Evolutionary conservation across 352 stramenopile genomes (phyloP).

Genomic region (Globisporangium heterothallicum): DNA sequence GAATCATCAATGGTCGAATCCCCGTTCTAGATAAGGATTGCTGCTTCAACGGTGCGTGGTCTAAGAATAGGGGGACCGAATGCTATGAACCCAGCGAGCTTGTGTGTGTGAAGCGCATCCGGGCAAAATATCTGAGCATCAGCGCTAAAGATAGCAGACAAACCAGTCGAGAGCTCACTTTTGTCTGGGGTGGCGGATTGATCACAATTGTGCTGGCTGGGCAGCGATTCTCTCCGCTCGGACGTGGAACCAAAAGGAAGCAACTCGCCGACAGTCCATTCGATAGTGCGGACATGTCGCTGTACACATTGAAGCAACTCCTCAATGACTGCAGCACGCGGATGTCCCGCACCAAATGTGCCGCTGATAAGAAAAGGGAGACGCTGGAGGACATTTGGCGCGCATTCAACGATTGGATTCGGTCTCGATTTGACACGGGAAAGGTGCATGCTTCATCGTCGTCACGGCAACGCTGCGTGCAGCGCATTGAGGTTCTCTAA

Average conservation of each 20-base stretch:
- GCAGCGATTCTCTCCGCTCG: too few relatives aligned
- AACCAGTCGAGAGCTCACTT: too few relatives aligned
- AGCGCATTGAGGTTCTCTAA: neutral
- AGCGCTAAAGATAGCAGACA: neutral
- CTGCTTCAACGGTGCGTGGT: neutral
- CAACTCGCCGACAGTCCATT: too few relatives aligned
- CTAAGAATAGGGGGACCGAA: constrained; percentile 2
- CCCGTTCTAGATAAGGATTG: too few relatives aligned
- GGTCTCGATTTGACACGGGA: constrained; percentile 55
- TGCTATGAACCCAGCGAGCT: too few relatives aligned
- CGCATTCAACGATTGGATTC: constrained; percentile 74
- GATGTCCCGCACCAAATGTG: constrained; percentile 47
- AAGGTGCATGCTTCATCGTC: too few relatives aligned
- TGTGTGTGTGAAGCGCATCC: neutral
- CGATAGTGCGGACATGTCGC: constrained; percentile 34
- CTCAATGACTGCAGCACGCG: constrained; percentile 65
- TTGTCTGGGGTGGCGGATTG: too few relatives aligned
- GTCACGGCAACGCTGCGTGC: too few relatives aligned
- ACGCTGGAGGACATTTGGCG: constrained; percentile 68
- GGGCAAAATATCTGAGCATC: neutral
- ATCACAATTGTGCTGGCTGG: too few relatives aligned
- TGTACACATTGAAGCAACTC: constrained; percentile 74
- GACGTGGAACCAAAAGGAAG: neutral
- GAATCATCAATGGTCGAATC: too few relatives aligned
- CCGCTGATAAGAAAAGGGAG: constrained; percentile 58